These are phyloP conservation scores for Batrachochytrium dendrobatidis DNA, from an alignment of 371 early-diverging fungal genomes.

Conservation along the genomic window DNA sequence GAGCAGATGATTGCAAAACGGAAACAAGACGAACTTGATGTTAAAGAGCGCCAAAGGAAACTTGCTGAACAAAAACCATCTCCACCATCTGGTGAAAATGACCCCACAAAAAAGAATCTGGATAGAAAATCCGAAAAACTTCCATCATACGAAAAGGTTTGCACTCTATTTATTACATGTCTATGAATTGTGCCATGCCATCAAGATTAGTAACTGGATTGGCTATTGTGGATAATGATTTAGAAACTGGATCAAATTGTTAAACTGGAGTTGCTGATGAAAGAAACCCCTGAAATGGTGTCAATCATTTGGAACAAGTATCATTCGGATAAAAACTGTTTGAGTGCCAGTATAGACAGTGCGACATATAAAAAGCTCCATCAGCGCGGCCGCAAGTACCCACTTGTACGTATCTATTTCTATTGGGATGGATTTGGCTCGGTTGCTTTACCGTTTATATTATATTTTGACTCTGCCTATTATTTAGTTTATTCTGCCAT, in stretches of 20 bases:
- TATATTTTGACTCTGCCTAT: neutral
- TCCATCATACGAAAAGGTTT: slow-evolving; percentile 41
- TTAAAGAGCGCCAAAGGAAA: slow-evolving; percentile 23
- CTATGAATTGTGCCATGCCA: neutral
- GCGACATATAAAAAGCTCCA: slow-evolving; percentile 62
- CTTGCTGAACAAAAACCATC: neutral
- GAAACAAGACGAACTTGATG: neutral
- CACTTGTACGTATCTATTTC: slow-evolving; percentile 50
- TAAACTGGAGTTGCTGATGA: slow-evolving; percentile 58
- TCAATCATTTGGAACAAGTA: slow-evolving; percentile 76
- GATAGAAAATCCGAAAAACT: slow-evolving; percentile 29
- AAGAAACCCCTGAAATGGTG: slow-evolving; percentile 59
- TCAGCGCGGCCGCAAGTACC: slow-evolving; percentile 55
- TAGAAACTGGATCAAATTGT: slow-evolving; percentile 73
- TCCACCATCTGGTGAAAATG: too few relatives aligned
- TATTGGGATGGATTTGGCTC: too few relatives aligned
- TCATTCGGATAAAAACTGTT: slow-evolving; percentile 56
- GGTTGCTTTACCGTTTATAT: neutral
- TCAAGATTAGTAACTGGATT: neutral
- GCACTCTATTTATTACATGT: neutral
- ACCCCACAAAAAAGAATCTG: too few relatives aligned
- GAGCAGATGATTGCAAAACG: slow-evolving; percentile 21
- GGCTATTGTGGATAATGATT: too few relatives aligned
- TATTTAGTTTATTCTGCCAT: slow-evolving; percentile 74
- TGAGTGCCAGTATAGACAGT: slow-evolving; percentile 67